Percentiles rank a stretch among this genome's conserved stretches.
These are phyloP conservation scores for Mycena venus DNA, from an alignment of 768 basidiomycete species.

Conservation along the genomic window DNA sequence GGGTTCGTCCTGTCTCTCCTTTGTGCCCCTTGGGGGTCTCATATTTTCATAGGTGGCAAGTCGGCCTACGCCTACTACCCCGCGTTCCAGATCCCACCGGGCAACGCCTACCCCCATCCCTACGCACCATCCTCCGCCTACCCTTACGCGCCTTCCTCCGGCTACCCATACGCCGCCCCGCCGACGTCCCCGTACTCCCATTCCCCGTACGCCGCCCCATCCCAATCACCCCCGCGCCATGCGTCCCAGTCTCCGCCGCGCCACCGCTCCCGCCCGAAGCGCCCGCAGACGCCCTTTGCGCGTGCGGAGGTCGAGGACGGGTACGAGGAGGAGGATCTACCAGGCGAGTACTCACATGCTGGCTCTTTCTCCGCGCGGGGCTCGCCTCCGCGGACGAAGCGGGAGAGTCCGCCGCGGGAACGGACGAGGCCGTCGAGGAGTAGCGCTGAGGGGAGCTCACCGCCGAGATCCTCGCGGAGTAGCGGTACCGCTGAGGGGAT, in stretches of 20 bases:
- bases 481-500: no score
- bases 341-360: constrained; percentile 2
- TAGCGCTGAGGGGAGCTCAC: not conserved
- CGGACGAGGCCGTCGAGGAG: not conserved
- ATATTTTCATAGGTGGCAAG: not conserved
- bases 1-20: not conserved
- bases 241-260: not conserved
- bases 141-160: not conserved
- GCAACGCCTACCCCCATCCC: constrained; percentile 1
- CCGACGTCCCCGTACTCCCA: not conserved
- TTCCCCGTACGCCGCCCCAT: not conserved
- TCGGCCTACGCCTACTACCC: not conserved
- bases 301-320: constrained; percentile 14
- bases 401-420: not conserved
- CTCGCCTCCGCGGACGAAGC: not conserved
- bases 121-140: constrained; percentile 4
- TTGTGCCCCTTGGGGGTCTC: not conserved
- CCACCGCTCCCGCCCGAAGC: not conserved
- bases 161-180: not conserved
- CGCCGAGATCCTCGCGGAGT: not conserved
- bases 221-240: not conserved
- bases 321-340: constrained; percentile 34
- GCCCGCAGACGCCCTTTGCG: not conserved
- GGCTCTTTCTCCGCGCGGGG: not conserved
- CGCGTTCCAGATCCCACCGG: not conserved